These are phyloP conservation scores for Xylaria polymorpha DNA, from an alignment of 2,329 filamentous ascomycete genomes.

Conservation along the genomic window DNA sequence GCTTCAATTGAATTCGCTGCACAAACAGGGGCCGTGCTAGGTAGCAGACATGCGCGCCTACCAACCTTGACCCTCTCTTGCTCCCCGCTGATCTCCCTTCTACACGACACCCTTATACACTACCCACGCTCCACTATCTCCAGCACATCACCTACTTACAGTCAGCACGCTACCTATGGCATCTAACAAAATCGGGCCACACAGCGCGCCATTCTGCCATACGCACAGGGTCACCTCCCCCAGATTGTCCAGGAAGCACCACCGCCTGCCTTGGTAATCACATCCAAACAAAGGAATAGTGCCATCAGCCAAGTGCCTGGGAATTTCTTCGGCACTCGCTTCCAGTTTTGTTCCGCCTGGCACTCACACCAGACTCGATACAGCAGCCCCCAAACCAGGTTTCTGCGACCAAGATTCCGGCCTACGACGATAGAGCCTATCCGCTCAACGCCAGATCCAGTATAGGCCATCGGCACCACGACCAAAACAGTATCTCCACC, in stretches of 20 bases:
- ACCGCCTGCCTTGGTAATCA: constrained; percentile 37
- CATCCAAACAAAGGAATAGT: constrained; percentile 39
- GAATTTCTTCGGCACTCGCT: constrained; percentile 53
- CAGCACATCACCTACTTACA: constrained; percentile 19
- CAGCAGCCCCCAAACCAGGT: constrained; percentile 65
- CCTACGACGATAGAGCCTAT: constrained; percentile 60
- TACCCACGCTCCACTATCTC: constrained; percentile 7
- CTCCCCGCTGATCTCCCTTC: constrained; percentile 13
- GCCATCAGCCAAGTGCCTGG: constrained; percentile 36
- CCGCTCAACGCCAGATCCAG: constrained; percentile 71
- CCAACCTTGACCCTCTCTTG: constrained; percentile 15
- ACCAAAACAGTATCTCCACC: constrained; percentile 74
- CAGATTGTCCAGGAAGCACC: constrained; percentile 30
- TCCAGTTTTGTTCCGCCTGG: constrained; percentile 56
- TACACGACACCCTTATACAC: constrained; percentile 7
- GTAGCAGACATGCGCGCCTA: not conserved
- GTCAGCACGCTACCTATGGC: constrained; percentile 29
- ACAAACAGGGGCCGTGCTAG: constrained; percentile 12
- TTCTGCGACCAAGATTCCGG: constrained; percentile 61
- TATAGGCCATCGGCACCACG: constrained; percentile 74
- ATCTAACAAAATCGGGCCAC: constrained; percentile 38
- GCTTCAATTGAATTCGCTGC: constrained; percentile 13
- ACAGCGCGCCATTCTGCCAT: constrained; percentile 31
- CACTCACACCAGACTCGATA: constrained; percentile 60
- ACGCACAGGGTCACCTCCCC: constrained; percentile 27